These are phyloP conservation scores for Collybiopsis confluens DNA, from an alignment of 768 basidiomycete species.

Conservation along the genomic window DNA sequence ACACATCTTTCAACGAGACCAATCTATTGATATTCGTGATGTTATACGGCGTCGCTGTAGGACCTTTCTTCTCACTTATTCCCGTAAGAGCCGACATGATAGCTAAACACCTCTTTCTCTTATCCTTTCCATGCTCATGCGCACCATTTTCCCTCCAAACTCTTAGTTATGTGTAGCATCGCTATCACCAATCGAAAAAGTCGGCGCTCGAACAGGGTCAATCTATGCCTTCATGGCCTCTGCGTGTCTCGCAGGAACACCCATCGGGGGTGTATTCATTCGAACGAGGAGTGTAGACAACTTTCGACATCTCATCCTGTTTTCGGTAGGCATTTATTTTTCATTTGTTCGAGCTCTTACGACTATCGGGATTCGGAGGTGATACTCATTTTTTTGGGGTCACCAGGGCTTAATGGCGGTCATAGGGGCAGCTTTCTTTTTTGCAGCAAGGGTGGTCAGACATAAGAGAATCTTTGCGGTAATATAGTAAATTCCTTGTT, in stretches of 20 bases:
- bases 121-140: background rate
- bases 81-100: conserved; percentile 13
- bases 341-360: too few species aligned
- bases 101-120: background rate
- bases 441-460: too few species aligned
- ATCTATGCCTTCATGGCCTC: conserved; percentile 19
- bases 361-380: too few species aligned
- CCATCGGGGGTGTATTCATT: conserved; percentile 21
- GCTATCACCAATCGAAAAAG: conserved; percentile 20
- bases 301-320: conserved; percentile 21
- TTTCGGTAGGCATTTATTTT: conserved; percentile 21
- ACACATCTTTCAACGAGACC: conserved; percentile 16
- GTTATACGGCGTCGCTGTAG: conserved; percentile 20
- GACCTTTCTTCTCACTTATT: conserved; percentile 21
- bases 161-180: conserved; percentile 16
- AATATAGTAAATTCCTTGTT: too few species aligned
- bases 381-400: too few species aligned
- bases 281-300: conserved; percentile 11
- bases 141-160: background rate
- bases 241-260: conserved; percentile 21
- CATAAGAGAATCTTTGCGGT: too few species aligned
- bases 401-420: too few species aligned
- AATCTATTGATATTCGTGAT: conserved; percentile 20
- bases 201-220: conserved; percentile 23
- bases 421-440: too few species aligned